phyloP scores from a whole-genome alignment of 192 early-diverging fungal genomes.

The Entophlyctis luteolus region DNA sequence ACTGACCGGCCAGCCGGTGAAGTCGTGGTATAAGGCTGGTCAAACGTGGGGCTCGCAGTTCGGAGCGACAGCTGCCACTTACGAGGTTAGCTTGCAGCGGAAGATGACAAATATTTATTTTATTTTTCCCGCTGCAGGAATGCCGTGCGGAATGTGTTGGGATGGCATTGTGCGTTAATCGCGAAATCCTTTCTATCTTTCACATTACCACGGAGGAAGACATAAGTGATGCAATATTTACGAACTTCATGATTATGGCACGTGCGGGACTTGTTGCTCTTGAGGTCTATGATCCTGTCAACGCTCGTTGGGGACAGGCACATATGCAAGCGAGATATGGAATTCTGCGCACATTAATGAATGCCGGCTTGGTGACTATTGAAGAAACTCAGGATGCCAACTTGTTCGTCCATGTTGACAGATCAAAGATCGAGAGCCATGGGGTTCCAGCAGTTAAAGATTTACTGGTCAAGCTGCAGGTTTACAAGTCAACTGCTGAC shows the following conservation, averaged over 20 bases:
- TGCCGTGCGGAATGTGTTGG: slow-evolving; percentile 59
- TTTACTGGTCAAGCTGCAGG: slow-evolving; percentile 55
- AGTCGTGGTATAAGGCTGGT: slow-evolving; percentile 54
- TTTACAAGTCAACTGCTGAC: slow-evolving; percentile 61
- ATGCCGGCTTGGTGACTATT: slow-evolving; percentile 41
- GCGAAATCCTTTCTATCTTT: slow-evolving; percentile 54
- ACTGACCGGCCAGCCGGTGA: slow-evolving; percentile 43
- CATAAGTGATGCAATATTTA: slow-evolving; percentile 48
- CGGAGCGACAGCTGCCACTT: slow-evolving; percentile 39
- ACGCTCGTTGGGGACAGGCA: slow-evolving; percentile 42
- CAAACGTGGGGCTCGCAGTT: slow-evolving; percentile 60
- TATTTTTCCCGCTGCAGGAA: slow-evolving; percentile 45
- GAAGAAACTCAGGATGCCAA: slow-evolving; percentile 28
- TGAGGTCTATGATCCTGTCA: slow-evolving; percentile 48
- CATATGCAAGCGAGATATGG: slow-evolving; percentile 64
- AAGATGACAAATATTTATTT: not conserved
- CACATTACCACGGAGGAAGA: slow-evolving; percentile 38
- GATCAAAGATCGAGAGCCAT: slow-evolving; percentile 44
- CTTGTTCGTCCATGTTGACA: slow-evolving; percentile 48
- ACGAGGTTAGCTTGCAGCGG: too few relatives aligned
- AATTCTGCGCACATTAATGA: slow-evolving; percentile 47
- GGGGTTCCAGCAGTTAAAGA: slow-evolving; percentile 49
- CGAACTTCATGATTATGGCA: slow-evolving; percentile 55
- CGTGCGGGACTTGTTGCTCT: slow-evolving; percentile 52
- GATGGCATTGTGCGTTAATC: slow-evolving; percentile 37